Evolutionary conservation across 345 rosid species (phyloP).

Genomic region (Capsella bursapastoris): DNA sequence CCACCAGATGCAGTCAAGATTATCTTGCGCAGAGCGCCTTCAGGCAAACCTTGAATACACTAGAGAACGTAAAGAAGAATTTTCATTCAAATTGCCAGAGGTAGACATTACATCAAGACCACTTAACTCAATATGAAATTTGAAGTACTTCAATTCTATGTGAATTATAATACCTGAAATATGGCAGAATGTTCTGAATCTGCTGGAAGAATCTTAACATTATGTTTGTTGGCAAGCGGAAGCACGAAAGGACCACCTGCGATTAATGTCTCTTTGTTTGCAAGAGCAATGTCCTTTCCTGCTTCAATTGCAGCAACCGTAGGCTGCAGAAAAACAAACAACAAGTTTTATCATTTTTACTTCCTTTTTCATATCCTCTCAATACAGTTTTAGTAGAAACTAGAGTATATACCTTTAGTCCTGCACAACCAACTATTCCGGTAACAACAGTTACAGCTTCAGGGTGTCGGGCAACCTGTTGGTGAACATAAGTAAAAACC

Average conservation of each 20-base stretch:
- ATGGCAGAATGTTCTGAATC: constrained; percentile 99
- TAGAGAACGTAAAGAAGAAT: constrained; percentile 32
- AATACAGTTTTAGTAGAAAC: not conserved
- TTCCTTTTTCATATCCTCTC: not conserved
- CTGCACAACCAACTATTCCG: constrained; percentile 98
- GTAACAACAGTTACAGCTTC: constrained; percentile 93
- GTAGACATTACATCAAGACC: not conserved
- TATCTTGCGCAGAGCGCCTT: constrained; percentile 80
- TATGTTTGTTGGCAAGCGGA: constrained; percentile 87
- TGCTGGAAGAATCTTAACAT: constrained; percentile 94
- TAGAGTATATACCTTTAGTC: constrained; percentile 64
- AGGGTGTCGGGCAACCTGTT: constrained; percentile 91
- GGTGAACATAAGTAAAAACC: constrained; percentile 31
- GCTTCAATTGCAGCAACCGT: constrained; percentile 98
- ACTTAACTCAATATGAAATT: constrained; percentile 3
- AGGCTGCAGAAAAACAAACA: constrained; percentile 53
- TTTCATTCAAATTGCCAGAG: not conserved
- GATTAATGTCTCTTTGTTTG: constrained; percentile 95
- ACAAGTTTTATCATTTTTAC: not conserved
- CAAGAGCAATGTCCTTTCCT: constrained; percentile 91
- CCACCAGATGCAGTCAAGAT: constrained; percentile 99
- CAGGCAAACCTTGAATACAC: constrained; percentile 97
- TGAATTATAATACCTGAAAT: constrained; percentile 67
- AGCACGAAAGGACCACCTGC: constrained; percentile 98
- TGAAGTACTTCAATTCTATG: not conserved